phyloP scores from a whole-genome alignment of 176 grass and related monocot genomes.

The Saccharum spontaneum region DNA sequence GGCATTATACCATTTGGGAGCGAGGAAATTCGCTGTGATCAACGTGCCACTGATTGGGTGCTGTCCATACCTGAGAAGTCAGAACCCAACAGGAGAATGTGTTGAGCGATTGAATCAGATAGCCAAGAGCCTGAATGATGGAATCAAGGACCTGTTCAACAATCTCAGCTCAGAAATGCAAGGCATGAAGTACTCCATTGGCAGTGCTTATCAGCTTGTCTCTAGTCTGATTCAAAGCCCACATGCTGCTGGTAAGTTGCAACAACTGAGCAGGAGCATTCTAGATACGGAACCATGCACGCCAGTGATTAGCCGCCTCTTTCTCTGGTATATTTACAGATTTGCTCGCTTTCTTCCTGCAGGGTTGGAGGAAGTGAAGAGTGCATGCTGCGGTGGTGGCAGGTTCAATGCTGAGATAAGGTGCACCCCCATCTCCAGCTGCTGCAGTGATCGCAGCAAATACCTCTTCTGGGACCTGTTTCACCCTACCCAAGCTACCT shows the following conservation, averaged over 20 bases:
- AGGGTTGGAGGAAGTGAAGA: constrained; percentile 66
- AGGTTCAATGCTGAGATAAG: constrained; percentile 50
- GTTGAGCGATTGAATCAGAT: constrained; percentile 49
- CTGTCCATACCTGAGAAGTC: constrained; percentile 39
- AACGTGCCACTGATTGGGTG: constrained; percentile 59
- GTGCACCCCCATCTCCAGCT: constrained; percentile 58
- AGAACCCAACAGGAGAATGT: constrained; percentile 43
- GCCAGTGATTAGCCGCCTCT: neutral
- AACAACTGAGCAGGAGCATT: neutral
- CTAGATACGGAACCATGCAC: neutral
- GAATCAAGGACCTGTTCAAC: constrained; percentile 34
- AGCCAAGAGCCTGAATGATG: constrained; percentile 54
- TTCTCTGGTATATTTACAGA: neutral
- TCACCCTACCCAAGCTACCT: constrained; percentile 64
- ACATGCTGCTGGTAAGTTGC: constrained; percentile 35
- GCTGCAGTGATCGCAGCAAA: constrained; percentile 44
- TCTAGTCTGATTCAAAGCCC: constrained; percentile 47
- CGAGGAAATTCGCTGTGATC: constrained; percentile 62
- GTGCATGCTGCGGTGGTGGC: constrained; percentile 64
- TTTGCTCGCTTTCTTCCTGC: neutral
- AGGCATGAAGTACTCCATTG: constrained; percentile 64
- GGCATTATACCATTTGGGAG: constrained; percentile 58
- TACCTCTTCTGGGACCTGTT: constrained; percentile 63
- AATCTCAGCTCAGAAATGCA: constrained; percentile 52
- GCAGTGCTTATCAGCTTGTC: constrained; percentile 52